Conservation (phyloP, 2,329 filamentous ascomycete species). For the Epichloe coenophiala region DNA sequence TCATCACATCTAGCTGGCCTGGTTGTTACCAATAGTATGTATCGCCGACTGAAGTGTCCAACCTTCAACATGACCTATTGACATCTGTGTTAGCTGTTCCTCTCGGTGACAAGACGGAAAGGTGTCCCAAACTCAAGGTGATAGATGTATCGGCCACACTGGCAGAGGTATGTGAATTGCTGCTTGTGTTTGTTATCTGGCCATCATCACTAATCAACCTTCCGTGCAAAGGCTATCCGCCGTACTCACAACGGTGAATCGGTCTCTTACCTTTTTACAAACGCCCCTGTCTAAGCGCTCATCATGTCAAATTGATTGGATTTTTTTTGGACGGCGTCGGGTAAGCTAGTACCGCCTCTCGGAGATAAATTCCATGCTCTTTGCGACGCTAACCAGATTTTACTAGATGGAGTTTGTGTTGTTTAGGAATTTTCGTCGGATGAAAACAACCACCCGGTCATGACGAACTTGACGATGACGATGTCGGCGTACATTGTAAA, state of each 20-base stretch:
- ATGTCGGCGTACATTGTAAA: no score
- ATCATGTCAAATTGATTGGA: neutral
- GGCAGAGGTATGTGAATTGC: conserved; percentile 34
- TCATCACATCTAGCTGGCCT: conserved; percentile 61
- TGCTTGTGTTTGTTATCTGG: neutral
- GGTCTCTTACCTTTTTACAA: conserved; percentile 53
- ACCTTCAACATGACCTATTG: conserved; percentile 8
- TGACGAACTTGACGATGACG: no score
- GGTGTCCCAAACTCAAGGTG: conserved; percentile 69
- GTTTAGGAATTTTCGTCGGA: no score
- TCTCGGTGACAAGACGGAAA: conserved; percentile 62
- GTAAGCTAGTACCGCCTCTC: neutral
- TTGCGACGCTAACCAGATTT: neutral
- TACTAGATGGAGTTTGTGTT: neutral
- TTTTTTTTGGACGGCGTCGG: neutral
- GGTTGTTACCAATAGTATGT: conserved; percentile 74
- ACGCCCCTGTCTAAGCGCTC: conserved; percentile 37
- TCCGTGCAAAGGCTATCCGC: conserved; percentile 41
- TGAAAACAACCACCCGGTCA: no score
- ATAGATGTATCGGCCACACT: conserved; percentile 84
- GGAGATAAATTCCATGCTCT: neutral
- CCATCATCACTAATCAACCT: conserved; percentile 2
- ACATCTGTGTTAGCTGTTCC: conserved; percentile 20
- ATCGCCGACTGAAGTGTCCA: neutral
- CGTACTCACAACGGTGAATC: conserved; percentile 54